Conservation (phyloP, 257 asterid species). For the Fraxinus quadrangulata region DNA sequence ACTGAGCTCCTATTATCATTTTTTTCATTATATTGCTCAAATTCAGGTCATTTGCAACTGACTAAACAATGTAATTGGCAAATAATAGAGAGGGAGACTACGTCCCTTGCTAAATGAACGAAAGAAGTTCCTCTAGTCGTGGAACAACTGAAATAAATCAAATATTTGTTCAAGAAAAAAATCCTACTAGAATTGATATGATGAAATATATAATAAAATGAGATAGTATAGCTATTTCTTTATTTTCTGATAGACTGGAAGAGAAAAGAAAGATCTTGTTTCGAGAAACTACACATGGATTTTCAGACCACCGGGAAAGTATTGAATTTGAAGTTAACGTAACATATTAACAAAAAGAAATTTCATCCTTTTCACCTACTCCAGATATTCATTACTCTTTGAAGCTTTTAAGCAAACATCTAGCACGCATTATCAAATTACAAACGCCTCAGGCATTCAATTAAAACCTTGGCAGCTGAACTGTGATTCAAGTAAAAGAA, state of each 20-base stretch:
- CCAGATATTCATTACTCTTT: neutral
- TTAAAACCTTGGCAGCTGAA: neutral
- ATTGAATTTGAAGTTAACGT: neutral
- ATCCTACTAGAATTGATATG: neutral
- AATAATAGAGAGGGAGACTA: neutral
- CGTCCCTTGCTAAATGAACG: too few species aligned
- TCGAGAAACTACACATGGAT: neutral
- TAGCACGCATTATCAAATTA: constrained; percentile 18
- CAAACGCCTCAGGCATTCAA: neutral
- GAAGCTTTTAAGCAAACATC: constrained; percentile 52
- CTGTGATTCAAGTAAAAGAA: neutral
- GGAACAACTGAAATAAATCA: too few species aligned
- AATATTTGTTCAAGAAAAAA: too few species aligned
- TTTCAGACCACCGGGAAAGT: neutral
- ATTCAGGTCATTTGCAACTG: constrained; percentile 11
- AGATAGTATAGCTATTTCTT: neutral
- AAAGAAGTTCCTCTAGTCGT: too few species aligned
- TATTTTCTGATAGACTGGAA: neutral
- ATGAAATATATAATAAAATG: too few species aligned
- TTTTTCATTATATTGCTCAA: neutral
- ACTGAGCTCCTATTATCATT: neutral
- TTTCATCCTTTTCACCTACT: neutral
- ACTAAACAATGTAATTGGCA: neutral
- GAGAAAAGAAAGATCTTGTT: neutral
- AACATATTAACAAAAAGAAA: neutral